These are phyloP conservation scores for Picea abies DNA, from an alignment of 83 land plant species.

Conservation along the genomic window DNA sequence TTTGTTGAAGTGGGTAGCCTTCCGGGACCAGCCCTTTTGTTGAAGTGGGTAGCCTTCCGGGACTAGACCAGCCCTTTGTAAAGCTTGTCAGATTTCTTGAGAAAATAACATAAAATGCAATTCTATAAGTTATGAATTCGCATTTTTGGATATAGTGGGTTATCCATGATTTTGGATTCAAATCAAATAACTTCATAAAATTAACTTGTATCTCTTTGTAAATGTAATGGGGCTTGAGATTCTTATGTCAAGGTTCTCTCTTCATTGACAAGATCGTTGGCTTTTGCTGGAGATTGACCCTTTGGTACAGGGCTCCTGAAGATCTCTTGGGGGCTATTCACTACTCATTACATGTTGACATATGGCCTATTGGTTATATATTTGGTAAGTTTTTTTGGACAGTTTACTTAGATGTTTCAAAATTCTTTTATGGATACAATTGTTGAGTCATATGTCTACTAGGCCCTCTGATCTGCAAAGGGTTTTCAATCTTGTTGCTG, in stretches of 20 bases:
- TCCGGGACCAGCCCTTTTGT: too few species aligned
- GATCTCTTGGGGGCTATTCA: conserved; percentile 83
- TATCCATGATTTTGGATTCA: too few species aligned
- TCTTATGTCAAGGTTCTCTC: too few species aligned
- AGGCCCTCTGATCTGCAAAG: neutral
- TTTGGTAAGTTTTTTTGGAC: conserved; percentile 52
- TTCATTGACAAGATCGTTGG: neutral
- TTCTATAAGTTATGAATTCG: too few species aligned
- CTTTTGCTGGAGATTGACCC: conserved; percentile 59
- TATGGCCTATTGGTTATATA: conserved; percentile 97
- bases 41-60: too few species aligned
- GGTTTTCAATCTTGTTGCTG: conserved; percentile 41
- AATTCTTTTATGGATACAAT: neutral
- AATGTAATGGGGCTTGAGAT: neutral
- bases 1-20: too few species aligned
- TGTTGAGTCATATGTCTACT: too few species aligned
- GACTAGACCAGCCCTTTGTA: too few species aligned
- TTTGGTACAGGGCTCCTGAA: conserved; percentile 96
- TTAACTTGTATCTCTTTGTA: neutral
- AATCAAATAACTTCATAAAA: too few species aligned
- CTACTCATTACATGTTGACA: conserved; percentile 89
- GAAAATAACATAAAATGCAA: too few species aligned
- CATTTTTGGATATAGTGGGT: too few species aligned
- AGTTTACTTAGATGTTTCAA: neutral
- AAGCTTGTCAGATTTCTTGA: too few species aligned